Percentiles rank a stretch among this genome's conserved stretches.
These are phyloP conservation scores for Eremochloa ophiuroides DNA, from an alignment of 176 grass and related monocot genomes.

Conservation along the genomic window DNA sequence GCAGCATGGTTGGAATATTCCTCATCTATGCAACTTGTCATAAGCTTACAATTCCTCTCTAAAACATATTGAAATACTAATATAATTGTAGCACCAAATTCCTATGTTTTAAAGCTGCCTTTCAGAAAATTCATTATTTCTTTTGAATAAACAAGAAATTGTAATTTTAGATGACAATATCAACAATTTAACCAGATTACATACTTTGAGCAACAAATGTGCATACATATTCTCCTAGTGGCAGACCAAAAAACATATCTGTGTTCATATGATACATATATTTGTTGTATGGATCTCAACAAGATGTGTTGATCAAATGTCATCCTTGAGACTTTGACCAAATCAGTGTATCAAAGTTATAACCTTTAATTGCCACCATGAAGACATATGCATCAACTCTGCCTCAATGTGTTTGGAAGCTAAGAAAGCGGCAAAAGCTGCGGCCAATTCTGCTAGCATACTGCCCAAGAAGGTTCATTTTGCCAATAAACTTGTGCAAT, in stretches of 20 bases:
- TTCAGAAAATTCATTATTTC: not conserved
- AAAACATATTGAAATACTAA: slow-evolving; percentile 6
- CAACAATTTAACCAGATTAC: slow-evolving; percentile 13
- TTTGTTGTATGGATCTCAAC: not conserved
- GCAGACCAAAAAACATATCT: not conserved
- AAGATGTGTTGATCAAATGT: slow-evolving; percentile 8
- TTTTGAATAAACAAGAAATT: not conserved
- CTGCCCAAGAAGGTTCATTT: no score
- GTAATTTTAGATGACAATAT: not conserved
- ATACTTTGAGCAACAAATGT: not conserved
- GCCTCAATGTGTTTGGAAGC: slow-evolving; percentile 32
- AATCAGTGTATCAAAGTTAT: slow-evolving; percentile 32
- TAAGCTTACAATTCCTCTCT: not conserved
- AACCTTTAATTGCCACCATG: slow-evolving; percentile 32
- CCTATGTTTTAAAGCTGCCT: not conserved
- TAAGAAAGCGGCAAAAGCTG: no score
- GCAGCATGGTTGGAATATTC: not conserved
- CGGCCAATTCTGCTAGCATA: no score
- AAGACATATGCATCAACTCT: slow-evolving; percentile 45
- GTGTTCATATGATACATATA: not conserved
- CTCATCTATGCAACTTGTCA: not conserved
- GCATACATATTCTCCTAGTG: not conserved
- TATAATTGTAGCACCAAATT: not conserved
- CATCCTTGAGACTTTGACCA: not conserved
- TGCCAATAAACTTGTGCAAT: no score